Percentiles rank a stretch among this genome's conserved stretches.
These are phyloP conservation scores for Suillus fuscotomentosus DNA, from an alignment of 768 basidiomycete genomes.

Conservation along the genomic window DNA sequence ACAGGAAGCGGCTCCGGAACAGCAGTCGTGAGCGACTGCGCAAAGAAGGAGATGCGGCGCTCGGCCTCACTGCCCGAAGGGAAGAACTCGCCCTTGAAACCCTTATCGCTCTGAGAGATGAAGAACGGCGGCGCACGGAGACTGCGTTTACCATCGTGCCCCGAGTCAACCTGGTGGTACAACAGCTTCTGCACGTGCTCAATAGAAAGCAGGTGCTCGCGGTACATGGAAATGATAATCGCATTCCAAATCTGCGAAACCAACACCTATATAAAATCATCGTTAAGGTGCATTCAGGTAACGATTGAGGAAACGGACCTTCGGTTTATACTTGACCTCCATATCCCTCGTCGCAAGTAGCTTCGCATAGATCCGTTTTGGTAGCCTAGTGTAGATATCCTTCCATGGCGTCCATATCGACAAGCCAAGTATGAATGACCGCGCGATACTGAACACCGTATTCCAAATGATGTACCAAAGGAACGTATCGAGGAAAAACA, in stretches of 20 bases:
- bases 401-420: conserved; percentile 99
- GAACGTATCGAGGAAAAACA: conserved; percentile 99
- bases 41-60: conserved; percentile 97
- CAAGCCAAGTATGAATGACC: conserved; percentile 87
- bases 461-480: conserved; percentile 99
- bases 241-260: conserved; percentile 99
- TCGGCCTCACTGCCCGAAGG: conserved; percentile 93
- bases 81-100: conserved; percentile 88
- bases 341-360: conserved; percentile 90
- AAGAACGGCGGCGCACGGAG: conserved; percentile 97
- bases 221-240: conserved; percentile 99
- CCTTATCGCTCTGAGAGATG: conserved; percentile 91
- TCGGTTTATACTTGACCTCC: conserved; percentile 99
- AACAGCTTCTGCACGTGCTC: conserved; percentile 98
- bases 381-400: conserved; percentile 93
- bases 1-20: conserved; percentile 93
- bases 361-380: conserved; percentile 97
- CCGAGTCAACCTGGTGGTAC: conserved; percentile 93
- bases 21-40: conserved; percentile 94
- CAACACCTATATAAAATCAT: conserved; percentile 58
- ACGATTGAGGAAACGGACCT: conserved; percentile 51
- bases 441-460: conserved; percentile 85
- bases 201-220: conserved; percentile 97
- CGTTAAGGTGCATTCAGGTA: not conserved
- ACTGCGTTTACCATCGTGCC: conserved; percentile 82